Base-by-base conservation (phyloP, 345 rosid species). In the Psidium friedrichsthalianum region DNA sequence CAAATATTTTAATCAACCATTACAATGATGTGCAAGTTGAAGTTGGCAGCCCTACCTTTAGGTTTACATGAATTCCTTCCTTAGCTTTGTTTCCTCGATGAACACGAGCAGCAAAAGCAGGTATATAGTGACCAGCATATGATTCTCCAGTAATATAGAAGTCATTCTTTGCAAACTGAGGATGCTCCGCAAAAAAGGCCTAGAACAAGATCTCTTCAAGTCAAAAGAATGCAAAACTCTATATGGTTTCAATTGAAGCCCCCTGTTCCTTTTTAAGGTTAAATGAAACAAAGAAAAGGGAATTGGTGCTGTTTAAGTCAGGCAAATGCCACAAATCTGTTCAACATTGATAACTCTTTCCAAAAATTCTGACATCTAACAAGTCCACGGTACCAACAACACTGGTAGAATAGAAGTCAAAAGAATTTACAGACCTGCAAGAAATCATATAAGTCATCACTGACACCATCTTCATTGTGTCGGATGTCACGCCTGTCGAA, bases 111-210 rank as follows among this genome's bases (percentile, higher is more conserved):
- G 99, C 99, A 91, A 98, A 91, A 85, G 99, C 99, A 32, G 99
- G 99, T 87, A 98, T 98, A 83, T 98, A 98, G 91, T 98, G 99
- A 85, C 99, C 99, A 88, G 99, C 99, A 90, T 96, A 98, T 86
- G 99, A 98, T 90, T 98, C 99, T 83, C 99, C 99, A 22, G 99
- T 98, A 61, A 98, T 95, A 90, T 89, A 98, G 85, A 98, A 98
- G 89, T 96, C 99, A 58, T 98, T 98, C 69, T 92, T 51, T 8
- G 91, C 92, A 56, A 95, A 85, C 87, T 93, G 88, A 84, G 99
- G 98, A 87, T 98, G 99, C 92, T 96, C 99, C 74, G 83, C 90
- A 86, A 98, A 98, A 94, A 98, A 98, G 83, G 98, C 98, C 99
- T 92, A 88, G 74, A 51, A 61, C 24, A 89, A 86, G 47, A 82